Base-by-base conservation (phyloP, 2,329 filamentous ascomycete species). In the Fusarium sacchari region DNA sequence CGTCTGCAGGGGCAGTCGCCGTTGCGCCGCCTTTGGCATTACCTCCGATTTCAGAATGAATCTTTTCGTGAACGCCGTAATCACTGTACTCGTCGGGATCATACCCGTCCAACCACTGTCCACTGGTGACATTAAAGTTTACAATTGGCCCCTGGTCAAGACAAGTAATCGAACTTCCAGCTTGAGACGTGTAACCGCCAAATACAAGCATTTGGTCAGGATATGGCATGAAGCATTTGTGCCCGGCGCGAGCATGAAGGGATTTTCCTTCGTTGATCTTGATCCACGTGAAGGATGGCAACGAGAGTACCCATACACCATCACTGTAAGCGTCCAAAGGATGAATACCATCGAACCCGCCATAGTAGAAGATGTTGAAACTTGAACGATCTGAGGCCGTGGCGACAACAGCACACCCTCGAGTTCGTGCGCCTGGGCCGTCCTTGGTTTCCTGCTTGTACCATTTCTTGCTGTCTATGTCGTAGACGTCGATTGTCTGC, bases 341-440 rank as follows among this genome's bases (percentile, higher is more conserved):
- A 63, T 86, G 65, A 11, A 90, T 73, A 0, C 88, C 90, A 64
- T 90, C 83, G 77, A 92, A 95, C 0, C 94, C 94, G 22, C 93
- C 94, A 76, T 94, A 96, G 83, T 94, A 94, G 84, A 96, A 95
- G 56, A 97, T 91, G 79, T 95, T 95, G 81, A 92, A 93, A 66
- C 91, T 94, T 17, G 92, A 93, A 39, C 86, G 86, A 78, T 95
- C 93, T 49, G 89, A 85, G 20, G 93, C 91, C 0, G 90, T 85
- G n/a, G 90, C 93, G 4, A 94, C 89, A 1, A 94, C 92, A 7
- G 93, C 91, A 77, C 94, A 96, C 79, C 92, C 86, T 86, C 92
- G 80, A 82, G 93, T 79, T 81, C 88, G 80, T 83, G 90, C 83
- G 1, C 90, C 88, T 0, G 88, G 89, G 1, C 86, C 85, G 5